Evolutionary conservation across 495 filamentous ascomycete species (phyloP), one percentile per base, ranked within the genome.

Genomic region (Penicilliopsis zonata): DNA sequence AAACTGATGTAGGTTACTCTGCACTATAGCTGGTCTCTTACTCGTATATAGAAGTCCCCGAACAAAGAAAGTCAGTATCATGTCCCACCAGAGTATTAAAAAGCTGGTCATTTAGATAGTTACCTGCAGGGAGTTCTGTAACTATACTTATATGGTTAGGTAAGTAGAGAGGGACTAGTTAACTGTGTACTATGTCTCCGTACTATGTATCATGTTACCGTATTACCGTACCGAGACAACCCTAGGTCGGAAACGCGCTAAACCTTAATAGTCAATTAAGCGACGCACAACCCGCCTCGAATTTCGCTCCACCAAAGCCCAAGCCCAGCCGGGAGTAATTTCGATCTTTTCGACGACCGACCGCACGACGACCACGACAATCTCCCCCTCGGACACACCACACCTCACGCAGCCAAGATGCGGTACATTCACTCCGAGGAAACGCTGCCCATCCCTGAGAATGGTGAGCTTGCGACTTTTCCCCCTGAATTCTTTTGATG

Each of bases 381-480:
- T 50, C 47, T 51, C 49, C 58, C 53, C 59, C 58, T 59, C 59
- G 57, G 54, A 61, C 53, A 63, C 50, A 42, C 41, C 47, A 52
- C 50, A 53, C 50, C 53, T 53, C 50, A 61, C 56, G 53, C 58
- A 63, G 61, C 57, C 73, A 90, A 80, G 63, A 94, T 94, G 86
- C 82, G 80, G 71, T 93, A 93, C 79, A 94, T 96, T 70, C 85
- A 95, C 72, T 88, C 82, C 54, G 69, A 82, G 69, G 88, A 98
- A 77, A 74, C 75, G 67, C 75, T 98, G 66, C 72, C 73, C 49
- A 82, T 98, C 62, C 90, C 92, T 42, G 84, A 94, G 59, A 85
- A 84, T 68, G 90, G 92, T 95, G 79, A 77, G 86, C 46, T 41
- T 52, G 34, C 45, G 40, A 47, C 36, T 39, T 44, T 43, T 44